Base-by-base conservation (phyloP, 31 red algal species). In the Porphyra umbilicalis region DNA sequence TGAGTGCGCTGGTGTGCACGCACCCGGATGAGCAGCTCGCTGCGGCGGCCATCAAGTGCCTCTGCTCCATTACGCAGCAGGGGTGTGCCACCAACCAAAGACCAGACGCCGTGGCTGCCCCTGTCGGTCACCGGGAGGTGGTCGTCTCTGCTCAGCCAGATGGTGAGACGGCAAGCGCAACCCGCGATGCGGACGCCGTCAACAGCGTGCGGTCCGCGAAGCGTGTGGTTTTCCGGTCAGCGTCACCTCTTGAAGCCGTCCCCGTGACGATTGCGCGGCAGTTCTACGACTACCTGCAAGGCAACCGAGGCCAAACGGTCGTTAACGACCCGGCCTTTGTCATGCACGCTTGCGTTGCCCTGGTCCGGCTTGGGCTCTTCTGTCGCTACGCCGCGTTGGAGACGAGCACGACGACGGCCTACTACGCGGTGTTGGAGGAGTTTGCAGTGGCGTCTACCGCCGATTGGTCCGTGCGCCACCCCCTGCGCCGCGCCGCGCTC, bases 311-410 rank as follows among this genome's bases (percentile, higher is more conserved):
- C 30, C 25, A 18, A n/a, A 29, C 30, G 57, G 3, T 6, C 4
- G 57, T n/a, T 8, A 29, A 29, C 25, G 30, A n/a, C 20, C 57
- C 57, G 4, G 38, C 44, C 38, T 75, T 93, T 38, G 79, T 86
- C 80, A 79, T 82, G 39, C 86, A 90, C 84, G 84, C 87, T 31
- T 35, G 92, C 42, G 78, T 82, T 38, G 92, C 92, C 31, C 57
- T 94, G 6, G 84, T 87, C 67, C 83, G 92, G 25, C 79, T 94
- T 11, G 92, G 88, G 74, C 75, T 94, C 33, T 76, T 94, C 25
- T 76, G 84, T 37, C 78, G 87, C 75, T 90, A 88, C 42, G 92
- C 80, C 82, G 81, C 83, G 33, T 87, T 94, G 16, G 87, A 87
- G 6, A 20, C 25, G 9, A 79, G 77, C 18, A 87, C 79, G 25